Evolutionary conservation across 1,284 basidiomycete species (phyloP).

Genomic region (Sphaerobolus stellatus): DNA sequence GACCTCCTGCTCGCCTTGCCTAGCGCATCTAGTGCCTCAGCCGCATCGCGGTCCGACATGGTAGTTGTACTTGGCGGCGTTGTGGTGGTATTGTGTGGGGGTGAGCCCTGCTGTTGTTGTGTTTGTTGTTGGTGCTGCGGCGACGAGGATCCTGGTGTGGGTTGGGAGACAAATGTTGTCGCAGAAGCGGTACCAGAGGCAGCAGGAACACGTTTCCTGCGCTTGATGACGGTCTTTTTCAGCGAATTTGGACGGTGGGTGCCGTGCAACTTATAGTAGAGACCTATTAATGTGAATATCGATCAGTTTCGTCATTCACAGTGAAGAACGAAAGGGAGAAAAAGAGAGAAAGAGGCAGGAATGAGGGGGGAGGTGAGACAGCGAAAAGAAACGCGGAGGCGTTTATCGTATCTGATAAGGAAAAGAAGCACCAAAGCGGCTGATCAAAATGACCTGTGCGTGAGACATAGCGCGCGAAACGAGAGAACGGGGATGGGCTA

Average conservation of each 20-base stretch:
- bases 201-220: slow-evolving; percentile 92
- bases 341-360: slow-evolving; percentile 15
- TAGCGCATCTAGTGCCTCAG: slow-evolving; percentile 78
- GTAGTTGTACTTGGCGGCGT: slow-evolving; percentile 40
- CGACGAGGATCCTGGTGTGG: not conserved
- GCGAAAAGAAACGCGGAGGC: slow-evolving; percentile 19
- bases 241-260: slow-evolving; percentile 96
- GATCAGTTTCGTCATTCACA: slow-evolving; percentile 11
- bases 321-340: slow-evolving; percentile 16
- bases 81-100: not conserved
- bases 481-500: not conserved
- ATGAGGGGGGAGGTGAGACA: slow-evolving; percentile 20
- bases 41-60: slow-evolving; percentile 79
- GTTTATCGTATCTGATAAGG: slow-evolving; percentile 22
- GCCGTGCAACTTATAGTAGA: slow-evolving; percentile 98
- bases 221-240: slow-evolving; percentile 99
- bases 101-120: no score
- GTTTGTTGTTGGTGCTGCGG: not conserved
- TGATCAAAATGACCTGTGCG: not conserved
- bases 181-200: slow-evolving; percentile 30
- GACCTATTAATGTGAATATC: slow-evolving; percentile 50
- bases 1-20: slow-evolving; percentile 44
- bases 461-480: slow-evolving; percentile 4
- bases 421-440: slow-evolving; percentile 4
- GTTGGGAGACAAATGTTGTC: slow-evolving; percentile 12